These are phyloP conservation scores for Botryosphaeria dothidea DNA, from an alignment of 2,329 filamentous ascomycete species.

Conservation along the genomic window DNA sequence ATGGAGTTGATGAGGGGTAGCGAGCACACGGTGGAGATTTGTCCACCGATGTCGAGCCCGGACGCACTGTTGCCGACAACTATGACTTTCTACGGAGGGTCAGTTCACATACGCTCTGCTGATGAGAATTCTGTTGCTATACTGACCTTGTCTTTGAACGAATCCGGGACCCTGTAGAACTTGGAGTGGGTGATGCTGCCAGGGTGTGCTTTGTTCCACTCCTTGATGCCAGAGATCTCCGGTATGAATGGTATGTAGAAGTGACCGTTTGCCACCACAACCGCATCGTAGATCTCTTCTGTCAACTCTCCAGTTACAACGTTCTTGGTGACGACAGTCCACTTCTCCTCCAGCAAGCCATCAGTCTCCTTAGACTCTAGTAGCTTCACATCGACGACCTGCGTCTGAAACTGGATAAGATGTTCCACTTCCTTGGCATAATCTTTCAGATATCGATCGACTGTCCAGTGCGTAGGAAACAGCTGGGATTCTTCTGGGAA, in stretches of 20 bases:
- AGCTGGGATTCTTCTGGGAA: conserved; percentile 67
- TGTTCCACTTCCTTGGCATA: conserved; percentile 70
- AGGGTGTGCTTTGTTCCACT: conserved; percentile 43
- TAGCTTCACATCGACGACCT: conserved; percentile 62
- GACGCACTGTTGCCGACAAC: conserved; percentile 84
- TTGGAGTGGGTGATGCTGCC: conserved; percentile 62
- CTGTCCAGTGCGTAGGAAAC: conserved; percentile 71
- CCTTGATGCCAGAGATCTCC: conserved; percentile 40
- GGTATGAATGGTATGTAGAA: conserved; percentile 50
- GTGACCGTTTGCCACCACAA: conserved; percentile 51
- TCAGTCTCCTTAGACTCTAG: conserved; percentile 24
- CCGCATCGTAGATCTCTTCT: conserved; percentile 56
- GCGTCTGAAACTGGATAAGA: conserved; percentile 69
- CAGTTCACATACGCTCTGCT: not conserved
- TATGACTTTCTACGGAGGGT: conserved; percentile 63
- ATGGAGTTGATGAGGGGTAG: conserved; percentile 66
- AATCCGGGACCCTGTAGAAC: conserved; percentile 67
- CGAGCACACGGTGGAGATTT: conserved; percentile 65
- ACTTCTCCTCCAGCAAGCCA: conserved; percentile 38
- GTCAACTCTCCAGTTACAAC: conserved; percentile 46
- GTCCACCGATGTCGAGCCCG: conserved; percentile 77
- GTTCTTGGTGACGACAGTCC: conserved; percentile 61
- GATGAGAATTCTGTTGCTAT: not conserved
- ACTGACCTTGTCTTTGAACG: conserved; percentile 55
- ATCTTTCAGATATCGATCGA: conserved; percentile 71